phyloP scores from a whole-genome alignment of 768 basidiomycete genomes.

The Candolleomyces efflorescens region DNA sequence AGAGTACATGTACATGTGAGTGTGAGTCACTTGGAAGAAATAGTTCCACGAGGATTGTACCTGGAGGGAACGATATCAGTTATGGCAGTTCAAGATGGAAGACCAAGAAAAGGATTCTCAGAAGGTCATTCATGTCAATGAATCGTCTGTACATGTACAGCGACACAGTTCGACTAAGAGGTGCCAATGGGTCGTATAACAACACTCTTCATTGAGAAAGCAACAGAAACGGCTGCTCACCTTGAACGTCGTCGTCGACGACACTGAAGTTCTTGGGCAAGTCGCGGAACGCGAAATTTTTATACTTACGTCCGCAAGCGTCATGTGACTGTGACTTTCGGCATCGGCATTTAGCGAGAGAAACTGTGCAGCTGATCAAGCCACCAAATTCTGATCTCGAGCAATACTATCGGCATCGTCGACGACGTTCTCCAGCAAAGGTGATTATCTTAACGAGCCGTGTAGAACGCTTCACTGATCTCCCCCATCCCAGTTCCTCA shows the following conservation, averaged over 20 bases:
- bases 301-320: slow-evolving; percentile 10
- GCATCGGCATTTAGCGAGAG: slow-evolving; percentile 23
- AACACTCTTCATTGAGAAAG: slow-evolving; percentile 73
- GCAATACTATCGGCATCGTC: slow-evolving; percentile 20
- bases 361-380: slow-evolving; percentile 29
- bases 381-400: slow-evolving; percentile 20
- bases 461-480: not conserved
- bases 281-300: not conserved
- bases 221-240: slow-evolving; percentile 23
- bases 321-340: slow-evolving; percentile 1
- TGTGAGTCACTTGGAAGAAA: no score
- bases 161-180: slow-evolving; percentile 81
- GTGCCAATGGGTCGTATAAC: slow-evolving; percentile 71
- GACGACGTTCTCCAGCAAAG: slow-evolving; percentile 25
- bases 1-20: no score
- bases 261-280: not conserved
- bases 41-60: no score
- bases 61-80: no score
- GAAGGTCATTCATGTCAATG: slow-evolving; percentile 84
- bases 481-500: slow-evolving; percentile 19
- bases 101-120: slow-evolving; percentile 53
- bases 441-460: slow-evolving; percentile 13
- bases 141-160: slow-evolving; percentile 34
- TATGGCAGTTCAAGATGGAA: no score
- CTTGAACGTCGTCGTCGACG: slow-evolving; percentile 1